Evolutionary conservation across 2,329 filamentous ascomycete species (phyloP).

Genomic region (Thielaviopsis euricoi): DNA sequence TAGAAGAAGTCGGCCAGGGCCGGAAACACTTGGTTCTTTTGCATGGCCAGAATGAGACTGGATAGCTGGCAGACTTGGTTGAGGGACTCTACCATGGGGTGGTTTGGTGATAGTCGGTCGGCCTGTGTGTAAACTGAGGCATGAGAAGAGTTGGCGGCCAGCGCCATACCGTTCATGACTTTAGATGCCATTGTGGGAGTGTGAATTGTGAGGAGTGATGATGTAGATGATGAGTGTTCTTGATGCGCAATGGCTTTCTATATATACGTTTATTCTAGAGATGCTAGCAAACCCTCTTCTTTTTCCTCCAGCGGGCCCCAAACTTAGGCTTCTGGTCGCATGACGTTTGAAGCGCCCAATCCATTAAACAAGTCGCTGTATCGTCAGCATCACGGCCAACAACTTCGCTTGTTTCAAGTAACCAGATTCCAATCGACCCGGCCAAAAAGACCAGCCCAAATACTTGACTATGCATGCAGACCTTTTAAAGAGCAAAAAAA

Average conservation of each 20-base stretch:
- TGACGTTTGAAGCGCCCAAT: background rate
- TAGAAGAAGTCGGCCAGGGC: background rate
- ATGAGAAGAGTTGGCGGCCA: background rate
- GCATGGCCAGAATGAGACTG: background rate
- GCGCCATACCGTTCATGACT: background rate
- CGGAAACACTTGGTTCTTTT: background rate
- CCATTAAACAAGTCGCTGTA: background rate
- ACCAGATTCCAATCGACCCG: background rate
- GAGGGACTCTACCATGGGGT: background rate
- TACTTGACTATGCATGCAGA: no score
- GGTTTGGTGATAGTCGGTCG: background rate
- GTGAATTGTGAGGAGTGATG: background rate
- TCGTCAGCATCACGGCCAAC: background rate
- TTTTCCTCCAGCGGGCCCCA: no score
- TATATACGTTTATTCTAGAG: no score
- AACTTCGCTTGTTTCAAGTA: background rate
- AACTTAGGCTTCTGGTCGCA: no score
- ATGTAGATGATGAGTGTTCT: background rate
- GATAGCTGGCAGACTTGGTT: background rate
- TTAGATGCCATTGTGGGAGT: background rate
- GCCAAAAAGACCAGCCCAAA: background rate
- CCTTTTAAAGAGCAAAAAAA: no score
- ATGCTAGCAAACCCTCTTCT: no score
- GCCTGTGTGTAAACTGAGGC: background rate
- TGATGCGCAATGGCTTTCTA: no score